Evolutionary conservation across 169 alveolate species (phyloP), one percentile per base, ranked within the genome.

Genomic region (Plasmodium yoelii): DNA sequence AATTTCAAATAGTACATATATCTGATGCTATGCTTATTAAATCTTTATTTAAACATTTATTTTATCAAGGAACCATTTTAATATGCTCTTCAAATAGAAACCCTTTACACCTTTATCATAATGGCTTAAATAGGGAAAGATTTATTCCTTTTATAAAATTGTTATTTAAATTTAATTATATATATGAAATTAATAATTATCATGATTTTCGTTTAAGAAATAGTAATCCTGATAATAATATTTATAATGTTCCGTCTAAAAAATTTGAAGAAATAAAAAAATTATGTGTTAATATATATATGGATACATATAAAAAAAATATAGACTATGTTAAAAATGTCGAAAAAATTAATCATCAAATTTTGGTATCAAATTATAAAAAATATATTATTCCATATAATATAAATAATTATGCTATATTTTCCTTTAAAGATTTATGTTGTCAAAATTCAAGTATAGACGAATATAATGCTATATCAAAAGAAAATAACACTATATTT

Each of bases 21-120:
- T 89, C 96, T 12, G 96, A 93, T 57, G 96, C 96, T 13, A 93
- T 93, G 96, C 70, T 93, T 24, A 93, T 93, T 13, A 93, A 92
- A 74, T 90, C 94, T 1, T 88, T 93, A 13, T 93, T 93, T 73
- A 89, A 92, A 24, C 91, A 82, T 15, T 57, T 93, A 19, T 93
- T 93, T 87, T 87, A 92, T 56, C 92, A 77, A 72, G 60, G 93
- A 2, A 73, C 92, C 0, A 89, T 89, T 44, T 84, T 93, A 74
- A 59, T 93, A 15, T 92, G 93, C 67, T 89, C 96, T 2, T 88
- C 94, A 28, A 93, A 93, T 84, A 47, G 95, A 49, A 87, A 93
- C 18, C 96, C 96, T 9, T 92, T 87, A 53, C 93, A 93, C 55
- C 69, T 93, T 18, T 93, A 93, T 65, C 92, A 72, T 47, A 73